Base-by-base conservation (phyloP, 257 asterid species). In the Leonotis leonurus region DNA sequence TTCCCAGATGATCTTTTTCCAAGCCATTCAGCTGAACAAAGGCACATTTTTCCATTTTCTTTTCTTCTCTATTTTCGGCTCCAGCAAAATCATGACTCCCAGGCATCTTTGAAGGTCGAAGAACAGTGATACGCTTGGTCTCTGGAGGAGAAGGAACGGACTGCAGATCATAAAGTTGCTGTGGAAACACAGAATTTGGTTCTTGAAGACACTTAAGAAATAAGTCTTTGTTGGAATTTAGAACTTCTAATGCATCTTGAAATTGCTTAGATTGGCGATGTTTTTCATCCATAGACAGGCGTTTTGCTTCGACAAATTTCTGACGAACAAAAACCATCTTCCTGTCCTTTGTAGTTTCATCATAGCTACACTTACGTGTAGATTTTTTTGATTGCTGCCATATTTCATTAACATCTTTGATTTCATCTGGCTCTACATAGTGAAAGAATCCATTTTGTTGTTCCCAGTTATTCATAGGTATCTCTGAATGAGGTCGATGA, bases 201-300 rank as follows among this genome's bases (percentile, higher is more conserved):
- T 93, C 99, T 60, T 93, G 99, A 40, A 93, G 75, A 73, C 88
- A 83, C 82, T 82, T 83, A 12, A 93, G 85, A 70, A 93, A 89
- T 24, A 85, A 77, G 66, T 93, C 97, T 69, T 84, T 81, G 64
- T 92, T 89, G 73, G 97, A 86, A 74, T 79, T 81, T 68, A 88
- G 69, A 60, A 91, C 95, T 73, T 91, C 94, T 61, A 91, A 73
- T 48, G 96, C 94, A 58, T 88, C 96, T 57, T 81, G 94, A 78
- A 84, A 88, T 67, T 88, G 85, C 81, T 77, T 88, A 40, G 98
- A 78, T 60, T 81, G 90, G 40, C 92, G 83, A 69, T 72, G 88
- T 62, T 72, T 83, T 79, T 75, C 92, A 56, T 91, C 88, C 72
- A 84, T 78, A 40, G 96, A 83, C 40, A 91, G 67, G 53, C 82